Base-by-base conservation (phyloP, 2,329 filamentous ascomycete genomes). In the Pseudogymnoascus sp. region DNA sequence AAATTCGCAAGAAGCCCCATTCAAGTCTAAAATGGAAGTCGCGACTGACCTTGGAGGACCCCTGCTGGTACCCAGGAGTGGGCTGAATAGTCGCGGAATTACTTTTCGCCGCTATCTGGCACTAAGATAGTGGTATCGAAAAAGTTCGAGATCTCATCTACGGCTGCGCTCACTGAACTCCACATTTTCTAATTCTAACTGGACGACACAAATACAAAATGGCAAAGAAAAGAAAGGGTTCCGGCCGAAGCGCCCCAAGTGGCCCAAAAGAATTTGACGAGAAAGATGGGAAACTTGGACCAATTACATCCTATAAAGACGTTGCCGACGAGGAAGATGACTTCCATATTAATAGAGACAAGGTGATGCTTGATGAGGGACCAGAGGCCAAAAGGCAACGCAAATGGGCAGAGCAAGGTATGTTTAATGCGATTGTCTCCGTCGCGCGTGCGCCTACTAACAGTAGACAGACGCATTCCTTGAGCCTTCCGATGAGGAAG, bases 301-400 rank as follows among this genome's bases (percentile, higher is more conserved):
- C 79, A 21, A 78, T 87, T 69, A 79, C 75, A 56, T 87, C 84
- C 2, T 93, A 83, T 75, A 87, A 93, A 75, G 91, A 96, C 76
- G 88, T 99, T 69, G 91, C 92, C 67, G 88, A 97, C 74, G 95
- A 92, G 1, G 91, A 96, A 74, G 94, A 99, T 75, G 91, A 96
- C 73, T 96, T 96, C 74, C 91, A 93, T 71, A 80, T 92, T 65
- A 88, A 92, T 67, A 85, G 89, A 67, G 94, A 99, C 76, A 88
- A 90, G 72, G 86, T 99, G 66, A 76, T 93, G 70, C 82, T 99
- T 38, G 91, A 96, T 31, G 91, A 96, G 68, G 88, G 82, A 35
- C 90, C 88, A 12, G 83, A 85, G 40, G 86, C 86, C 31, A 97
- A 97, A 78, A 86, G 90, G 67, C 82, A 87, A 71, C 85, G 88